Conservation (phyloP, 371 early-diverging fungal genomes). For the Cokeromyces recurvatus region DNA sequence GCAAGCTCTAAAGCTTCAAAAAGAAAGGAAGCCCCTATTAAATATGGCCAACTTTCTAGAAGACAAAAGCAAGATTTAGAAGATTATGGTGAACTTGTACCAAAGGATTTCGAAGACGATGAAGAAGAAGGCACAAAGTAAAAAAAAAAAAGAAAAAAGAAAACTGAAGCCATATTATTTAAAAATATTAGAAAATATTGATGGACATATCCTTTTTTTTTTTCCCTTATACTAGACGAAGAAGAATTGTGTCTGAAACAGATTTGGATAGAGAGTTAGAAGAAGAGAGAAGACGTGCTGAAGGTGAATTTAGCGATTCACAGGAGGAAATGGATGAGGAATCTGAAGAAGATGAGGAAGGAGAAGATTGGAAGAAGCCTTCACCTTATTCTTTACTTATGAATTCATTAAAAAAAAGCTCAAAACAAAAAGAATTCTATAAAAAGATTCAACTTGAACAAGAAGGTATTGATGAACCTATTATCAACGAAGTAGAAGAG, state of each 20-base stretch:
- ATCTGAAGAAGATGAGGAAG: slow-evolving; percentile 22
- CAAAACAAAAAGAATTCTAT: slow-evolving; percentile 41
- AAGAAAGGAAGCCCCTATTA: slow-evolving; percentile 27
- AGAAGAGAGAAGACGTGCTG: slow-evolving; percentile 31
- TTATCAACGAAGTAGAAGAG: slow-evolving; percentile 12
- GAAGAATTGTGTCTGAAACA: slow-evolving; percentile 46
- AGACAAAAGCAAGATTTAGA: slow-evolving; percentile 56
- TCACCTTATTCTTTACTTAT: slow-evolving; percentile 43
- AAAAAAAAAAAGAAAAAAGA: not conserved
- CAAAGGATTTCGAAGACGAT: slow-evolving; percentile 46
- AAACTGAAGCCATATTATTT: not conserved
- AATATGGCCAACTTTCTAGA: slow-evolving; percentile 46
- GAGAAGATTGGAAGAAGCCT: slow-evolving; percentile 43
- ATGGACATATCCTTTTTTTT: too few species aligned
- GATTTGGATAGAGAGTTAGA: slow-evolving; percentile 48
- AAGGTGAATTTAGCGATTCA: slow-evolving; percentile 27
- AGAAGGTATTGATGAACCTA: slow-evolving; percentile 27
- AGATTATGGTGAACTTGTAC: slow-evolving; percentile 70
- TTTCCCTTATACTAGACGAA: too few species aligned
- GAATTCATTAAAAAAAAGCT: slow-evolving; percentile 40
- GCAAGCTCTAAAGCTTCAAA: slow-evolving; percentile 21
- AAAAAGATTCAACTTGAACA: slow-evolving; percentile 39
- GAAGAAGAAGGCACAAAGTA: slow-evolving; percentile 19
- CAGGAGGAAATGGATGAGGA: slow-evolving; percentile 32
- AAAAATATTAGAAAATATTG: too few species aligned